Evolutionary conservation across 2,329 filamentous ascomycete genomes (phyloP).

Genomic region (Phaeosphaeriaceae sp.): DNA sequence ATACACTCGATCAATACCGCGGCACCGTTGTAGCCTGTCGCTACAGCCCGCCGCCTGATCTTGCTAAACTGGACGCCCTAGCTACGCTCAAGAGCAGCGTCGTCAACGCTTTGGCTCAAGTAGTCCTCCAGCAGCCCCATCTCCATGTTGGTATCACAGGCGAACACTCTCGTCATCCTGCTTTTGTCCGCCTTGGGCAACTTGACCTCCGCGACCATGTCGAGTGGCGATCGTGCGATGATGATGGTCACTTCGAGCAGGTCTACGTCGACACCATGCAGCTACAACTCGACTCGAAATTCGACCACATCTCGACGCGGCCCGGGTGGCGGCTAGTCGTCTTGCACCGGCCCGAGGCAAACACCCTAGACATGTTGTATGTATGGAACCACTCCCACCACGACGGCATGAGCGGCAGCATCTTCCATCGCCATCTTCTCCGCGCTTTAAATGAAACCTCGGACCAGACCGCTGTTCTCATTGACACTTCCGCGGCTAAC

Average conservation of each 20-base stretch:
- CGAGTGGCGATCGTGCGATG: no score
- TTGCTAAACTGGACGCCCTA: slow-evolving; percentile 13
- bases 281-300: slow-evolving; percentile 19
- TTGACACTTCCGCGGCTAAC: background rate
- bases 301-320: slow-evolving; percentile 12
- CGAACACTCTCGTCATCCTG: slow-evolving; percentile 14
- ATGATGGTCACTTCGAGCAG: slow-evolving; percentile 5
- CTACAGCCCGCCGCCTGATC: slow-evolving; percentile 40
- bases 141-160: slow-evolving; percentile 19
- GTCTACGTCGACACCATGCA: slow-evolving; percentile 14
- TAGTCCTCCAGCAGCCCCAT: slow-evolving; percentile 16
- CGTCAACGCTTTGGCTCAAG: slow-evolving; percentile 9
- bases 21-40: slow-evolving; percentile 61
- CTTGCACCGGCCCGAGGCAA: slow-evolving; percentile 7
- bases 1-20: slow-evolving; percentile 54
- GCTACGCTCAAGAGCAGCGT: slow-evolving; percentile 11
- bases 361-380: slow-evolving; percentile 15
- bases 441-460: slow-evolving; percentile 9
- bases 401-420: slow-evolving; percentile 20
- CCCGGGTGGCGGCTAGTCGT: slow-evolving; percentile 22
- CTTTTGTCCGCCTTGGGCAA: slow-evolving; percentile 14
- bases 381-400: slow-evolving; percentile 23
- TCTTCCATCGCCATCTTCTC: slow-evolving; percentile 19
- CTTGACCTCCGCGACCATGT: slow-evolving; percentile 21
- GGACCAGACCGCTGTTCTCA: background rate